phyloP scores from a whole-genome alignment of 2,329 filamentous ascomycete genomes.

The Teratosphaeria pseudoeucalypti region DNA sequence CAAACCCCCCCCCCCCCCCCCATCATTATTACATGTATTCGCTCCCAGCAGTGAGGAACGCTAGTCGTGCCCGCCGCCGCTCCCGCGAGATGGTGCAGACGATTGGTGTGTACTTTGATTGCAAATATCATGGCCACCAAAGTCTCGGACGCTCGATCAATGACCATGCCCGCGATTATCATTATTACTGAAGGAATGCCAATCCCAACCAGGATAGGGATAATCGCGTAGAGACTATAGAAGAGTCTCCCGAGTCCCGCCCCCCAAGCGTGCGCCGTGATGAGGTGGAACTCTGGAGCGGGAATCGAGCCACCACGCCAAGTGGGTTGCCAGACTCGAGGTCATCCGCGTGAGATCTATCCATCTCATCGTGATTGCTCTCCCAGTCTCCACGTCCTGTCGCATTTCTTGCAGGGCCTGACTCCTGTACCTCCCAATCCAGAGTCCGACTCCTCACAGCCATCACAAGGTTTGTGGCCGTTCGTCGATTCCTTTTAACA shows the following conservation, averaged over 20 bases:
- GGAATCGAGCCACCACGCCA: not conserved
- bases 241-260: not conserved
- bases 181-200: not conserved
- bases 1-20: not conserved
- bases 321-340: not conserved
- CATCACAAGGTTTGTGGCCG: not conserved
- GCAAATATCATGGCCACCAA: not conserved
- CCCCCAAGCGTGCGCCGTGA: not conserved
- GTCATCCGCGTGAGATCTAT: not conserved
- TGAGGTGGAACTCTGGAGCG: not conserved
- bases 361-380: not conserved
- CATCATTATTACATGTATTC: not conserved
- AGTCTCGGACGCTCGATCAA: not conserved
- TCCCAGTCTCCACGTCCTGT: not conserved
- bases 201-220: not conserved
- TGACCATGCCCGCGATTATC: no score
- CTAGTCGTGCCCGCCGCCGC: not conserved
- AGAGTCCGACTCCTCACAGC: not conserved
- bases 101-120: not conserved
- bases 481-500: not conserved
- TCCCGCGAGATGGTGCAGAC: not conserved
- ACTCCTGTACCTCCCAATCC: not conserved
- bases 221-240: not conserved
- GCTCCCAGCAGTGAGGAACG: not conserved
- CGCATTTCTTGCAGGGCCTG: not conserved